Percentiles rank a stretch among this genome's conserved stretches.
Evolutionary conservation across 345 rosid species (phyloP).

Genomic region (Hibiscus mutabilis): DNA sequence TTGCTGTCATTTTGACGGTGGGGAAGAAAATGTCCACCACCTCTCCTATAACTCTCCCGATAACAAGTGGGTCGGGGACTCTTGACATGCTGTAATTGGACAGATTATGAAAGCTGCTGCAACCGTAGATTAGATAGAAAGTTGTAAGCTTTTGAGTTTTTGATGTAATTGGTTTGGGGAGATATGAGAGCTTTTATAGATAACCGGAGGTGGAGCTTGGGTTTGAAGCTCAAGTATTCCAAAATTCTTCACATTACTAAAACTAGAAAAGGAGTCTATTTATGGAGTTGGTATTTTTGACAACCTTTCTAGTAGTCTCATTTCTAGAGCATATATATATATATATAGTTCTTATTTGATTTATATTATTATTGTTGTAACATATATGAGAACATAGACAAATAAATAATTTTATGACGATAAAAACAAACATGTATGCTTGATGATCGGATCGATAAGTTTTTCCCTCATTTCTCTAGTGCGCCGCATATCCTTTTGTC

Average conservation of each 20-base stretch:
- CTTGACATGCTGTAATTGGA: conserved; percentile 32
- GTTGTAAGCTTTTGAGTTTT: neutral
- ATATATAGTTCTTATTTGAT: no score
- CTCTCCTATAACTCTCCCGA: conserved; percentile 73
- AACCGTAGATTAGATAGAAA: neutral
- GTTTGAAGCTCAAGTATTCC: conserved; percentile 25
- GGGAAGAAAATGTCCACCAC: conserved; percentile 66
- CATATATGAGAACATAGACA: no score
- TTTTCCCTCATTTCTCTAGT: no score
- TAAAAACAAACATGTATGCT: no score
- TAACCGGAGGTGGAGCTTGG: neutral
- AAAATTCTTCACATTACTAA: conserved; percentile 15
- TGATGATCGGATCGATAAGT: no score
- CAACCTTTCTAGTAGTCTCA: neutral
- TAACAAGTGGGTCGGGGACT: conserved; percentile 43
- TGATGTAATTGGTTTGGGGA: neutral
- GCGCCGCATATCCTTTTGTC: no score
- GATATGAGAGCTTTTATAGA: conserved; percentile 12
- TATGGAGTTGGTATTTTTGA: conserved; percentile 15
- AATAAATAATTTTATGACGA: no score
- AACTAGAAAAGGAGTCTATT: conserved; percentile 4
- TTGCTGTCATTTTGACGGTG: conserved; percentile 48
- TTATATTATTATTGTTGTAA: no score
- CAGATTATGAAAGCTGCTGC: neutral
- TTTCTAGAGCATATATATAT: neutral